Base-by-base conservation (phyloP, 208 protist species). In the Vickermania spadyakhi region DNA sequence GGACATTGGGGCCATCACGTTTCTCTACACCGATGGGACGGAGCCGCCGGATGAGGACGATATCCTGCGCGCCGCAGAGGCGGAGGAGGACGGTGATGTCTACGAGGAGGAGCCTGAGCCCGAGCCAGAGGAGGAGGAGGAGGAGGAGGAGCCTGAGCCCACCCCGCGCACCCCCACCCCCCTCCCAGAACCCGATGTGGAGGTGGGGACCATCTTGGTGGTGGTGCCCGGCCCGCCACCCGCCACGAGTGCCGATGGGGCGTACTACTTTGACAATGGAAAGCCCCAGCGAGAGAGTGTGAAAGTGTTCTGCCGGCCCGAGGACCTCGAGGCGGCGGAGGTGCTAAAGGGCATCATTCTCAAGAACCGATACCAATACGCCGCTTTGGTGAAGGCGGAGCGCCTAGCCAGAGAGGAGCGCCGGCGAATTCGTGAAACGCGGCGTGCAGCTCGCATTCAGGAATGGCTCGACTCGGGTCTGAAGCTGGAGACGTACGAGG, bases 81-180 rank as follows among this genome's bases (percentile, higher is more conserved):
- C 36, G 36, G 36, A 45, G 36, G 18, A 7, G 36, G 36, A 7
- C 18, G 36, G 36, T n/a, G 36, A 45, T 7, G n/a, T n/a, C n/a
- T n/a, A n/a, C n/a, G 36, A 45, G 36, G 36, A 45, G 18, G 36
- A 45, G 36, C 11, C 36, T 18, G 36, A 45, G 18, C 36, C 7
- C 36, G 11, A 45, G 18, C 11, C 7, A 18, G 36, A 45, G 36
- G 36, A 45, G 36, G 36, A 45, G 36, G 36, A 7, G 11, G 36
- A 45, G 36, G 36, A 45, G 36, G 36, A 45, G 36, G 36, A n/a
- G 36, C n/a, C n/a, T n/a, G n/a, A n/a, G n/a, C n/a, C n/a, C n/a
- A n/a, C n/a, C n/a, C n/a, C n/a, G n/a, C n/a, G n/a, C n/a, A 18
- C 18, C 36, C 36, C 36, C 36, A 45, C 36, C 36, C 36, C 36